phyloP scores from a whole-genome alignment of 495 filamentous ascomycete genomes.

The Glonium stellatum region DNA sequence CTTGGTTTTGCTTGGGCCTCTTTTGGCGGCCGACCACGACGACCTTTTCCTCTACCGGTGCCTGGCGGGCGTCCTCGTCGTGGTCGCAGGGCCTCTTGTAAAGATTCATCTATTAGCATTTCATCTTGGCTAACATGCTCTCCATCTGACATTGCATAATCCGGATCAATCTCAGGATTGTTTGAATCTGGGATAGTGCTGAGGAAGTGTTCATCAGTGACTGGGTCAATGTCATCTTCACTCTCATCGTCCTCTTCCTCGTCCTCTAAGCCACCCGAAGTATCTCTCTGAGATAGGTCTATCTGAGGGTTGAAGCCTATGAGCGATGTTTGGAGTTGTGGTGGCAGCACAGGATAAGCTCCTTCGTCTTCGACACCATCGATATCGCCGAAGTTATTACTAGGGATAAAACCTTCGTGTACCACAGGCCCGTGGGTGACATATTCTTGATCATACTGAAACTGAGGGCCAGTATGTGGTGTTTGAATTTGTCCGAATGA shows the following conservation, averaged over 20 bases:
- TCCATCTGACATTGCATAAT: conserved; percentile 3
- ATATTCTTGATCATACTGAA: neutral
- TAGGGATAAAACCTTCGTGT: conserved; percentile 25
- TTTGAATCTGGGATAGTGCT: conserved; percentile 5
- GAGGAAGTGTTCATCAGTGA: conserved; percentile 13
- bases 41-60: neutral
- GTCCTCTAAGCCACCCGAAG: neutral
- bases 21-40: neutral
- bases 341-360: neutral
- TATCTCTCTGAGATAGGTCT: neutral
- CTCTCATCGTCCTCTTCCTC: conserved; percentile 3
- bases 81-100: neutral
- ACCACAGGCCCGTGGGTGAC: conserved; percentile 16
- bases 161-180: conserved; percentile 6
- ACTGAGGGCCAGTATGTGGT: neutral
- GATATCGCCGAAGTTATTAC: conserved; percentile 18
- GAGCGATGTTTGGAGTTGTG: neutral
- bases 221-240: conserved; percentile 14
- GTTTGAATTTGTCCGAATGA: neutral
- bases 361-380: conserved; percentile 9
- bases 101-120: neutral
- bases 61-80: neutral
- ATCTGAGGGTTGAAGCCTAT: neutral
- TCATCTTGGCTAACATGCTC: conserved; percentile 1
- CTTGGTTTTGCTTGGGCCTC: neutral